Conservation (phyloP, 495 filamentous ascomycete species). For the Talaromyces nanjingensis region DNA sequence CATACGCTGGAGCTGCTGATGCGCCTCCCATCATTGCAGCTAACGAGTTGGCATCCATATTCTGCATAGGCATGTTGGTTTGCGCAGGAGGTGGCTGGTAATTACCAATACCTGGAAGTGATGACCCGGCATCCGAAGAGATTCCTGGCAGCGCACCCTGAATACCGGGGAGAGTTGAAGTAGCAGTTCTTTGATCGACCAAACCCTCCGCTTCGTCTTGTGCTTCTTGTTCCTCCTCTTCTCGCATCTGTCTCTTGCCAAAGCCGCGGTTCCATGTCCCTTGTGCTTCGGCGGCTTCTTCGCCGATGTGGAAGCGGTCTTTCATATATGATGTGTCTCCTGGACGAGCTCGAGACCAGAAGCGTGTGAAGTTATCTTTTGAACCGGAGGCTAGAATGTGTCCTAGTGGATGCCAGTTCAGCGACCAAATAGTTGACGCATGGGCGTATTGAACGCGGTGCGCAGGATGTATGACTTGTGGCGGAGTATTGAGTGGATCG, state of each 20-base stretch:
- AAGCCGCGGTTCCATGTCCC: conserved; percentile 86
- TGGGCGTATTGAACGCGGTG: conserved; percentile 82
- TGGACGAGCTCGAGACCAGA: conserved; percentile 86
- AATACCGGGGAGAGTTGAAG: conserved; percentile 46
- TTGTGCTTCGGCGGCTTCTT: conserved; percentile 84
- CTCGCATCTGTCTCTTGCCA: conserved; percentile 69
- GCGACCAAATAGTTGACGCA: conserved; percentile 89
- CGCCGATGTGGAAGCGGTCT: conserved; percentile 91
- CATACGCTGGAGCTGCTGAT: conserved; percentile 30
- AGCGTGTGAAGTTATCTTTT: conserved; percentile 92
- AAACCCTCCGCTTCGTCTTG: conserved; percentile 90
- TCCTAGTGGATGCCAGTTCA: conserved; percentile 95
- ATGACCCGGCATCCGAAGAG: conserved; percentile 24
- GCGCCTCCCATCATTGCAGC: conserved; percentile 35
- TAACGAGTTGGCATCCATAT: conserved; percentile 46
- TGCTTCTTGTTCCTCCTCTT: conserved; percentile 86
- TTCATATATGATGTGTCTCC: conserved; percentile 78
- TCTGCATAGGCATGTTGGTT: conserved; percentile 47
- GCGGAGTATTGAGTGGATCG: conserved; percentile 67
- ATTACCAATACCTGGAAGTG: conserved; percentile 42
- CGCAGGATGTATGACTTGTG: conserved; percentile 82
- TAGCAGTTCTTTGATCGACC: conserved; percentile 79
- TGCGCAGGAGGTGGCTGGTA: conserved; percentile 42
- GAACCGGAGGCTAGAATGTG: conserved; percentile 98
- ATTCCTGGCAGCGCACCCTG: conserved; percentile 24